Evolutionary conservation across 768 basidiomycete genomes (phyloP).

Genomic region (Pleurotus cornucopiae): DNA sequence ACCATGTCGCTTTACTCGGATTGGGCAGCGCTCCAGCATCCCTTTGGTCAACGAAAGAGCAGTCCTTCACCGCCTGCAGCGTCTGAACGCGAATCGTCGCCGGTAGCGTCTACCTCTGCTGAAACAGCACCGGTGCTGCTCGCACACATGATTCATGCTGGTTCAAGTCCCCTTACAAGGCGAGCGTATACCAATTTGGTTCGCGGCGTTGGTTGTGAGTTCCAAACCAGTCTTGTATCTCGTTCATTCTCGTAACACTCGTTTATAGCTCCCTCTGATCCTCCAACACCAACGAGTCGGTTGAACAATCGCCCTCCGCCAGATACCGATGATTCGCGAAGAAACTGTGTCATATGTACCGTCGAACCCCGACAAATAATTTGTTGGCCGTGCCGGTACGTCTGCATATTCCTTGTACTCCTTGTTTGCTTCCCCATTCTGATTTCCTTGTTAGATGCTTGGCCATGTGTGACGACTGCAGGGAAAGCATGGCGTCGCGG

Average conservation of each 20-base stretch:
- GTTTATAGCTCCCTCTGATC: constrained; percentile 22
- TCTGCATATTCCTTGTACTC: not conserved
- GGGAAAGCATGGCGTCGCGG: constrained; percentile 54
- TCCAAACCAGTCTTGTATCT: not conserved
- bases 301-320: constrained; percentile 6
- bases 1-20: constrained; percentile 2
- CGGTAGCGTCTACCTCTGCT: constrained; percentile 8
- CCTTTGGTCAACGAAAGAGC: constrained; percentile 10
- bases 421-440: not conserved
- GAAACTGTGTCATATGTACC: constrained; percentile 68
- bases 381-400: constrained; percentile 82
- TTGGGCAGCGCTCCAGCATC: constrained; percentile 13
- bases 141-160: constrained; percentile 47
- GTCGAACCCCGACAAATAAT: constrained; percentile 66
- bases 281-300: constrained; percentile 20
- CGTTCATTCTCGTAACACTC: not conserved
- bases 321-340: constrained; percentile 15
- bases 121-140: constrained; percentile 39
- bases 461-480: constrained; percentile 62
- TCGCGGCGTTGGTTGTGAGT: not conserved
- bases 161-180: constrained; percentile 44
- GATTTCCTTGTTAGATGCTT: constrained; percentile 34
- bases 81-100: no score
- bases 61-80: constrained; percentile 12
- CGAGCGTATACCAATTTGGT: constrained; percentile 38